Evolutionary conservation across 805 yeast genomes (phyloP).

Genomic region (Saturnispora hagleri): DNA sequence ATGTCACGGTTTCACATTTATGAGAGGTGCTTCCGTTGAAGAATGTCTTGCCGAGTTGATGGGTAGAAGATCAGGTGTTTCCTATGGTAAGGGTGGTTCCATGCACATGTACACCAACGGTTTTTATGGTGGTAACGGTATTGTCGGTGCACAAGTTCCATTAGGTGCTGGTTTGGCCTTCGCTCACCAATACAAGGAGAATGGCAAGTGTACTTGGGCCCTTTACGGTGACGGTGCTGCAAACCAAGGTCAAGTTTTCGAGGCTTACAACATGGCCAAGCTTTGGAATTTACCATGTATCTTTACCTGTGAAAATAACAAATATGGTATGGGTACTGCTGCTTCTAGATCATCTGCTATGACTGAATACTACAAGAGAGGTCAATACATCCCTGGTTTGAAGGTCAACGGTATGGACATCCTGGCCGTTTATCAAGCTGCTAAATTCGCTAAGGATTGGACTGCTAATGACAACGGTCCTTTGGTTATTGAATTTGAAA

Average conservation of each 20-base stretch:
- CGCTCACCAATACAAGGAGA: constrained; percentile 89
- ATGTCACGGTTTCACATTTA: constrained; percentile 97
- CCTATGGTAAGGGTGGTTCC: constrained; percentile 98
- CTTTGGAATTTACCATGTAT: constrained; percentile 93
- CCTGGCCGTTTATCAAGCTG: constrained; percentile 89
- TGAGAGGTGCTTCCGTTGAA: constrained; percentile 91
- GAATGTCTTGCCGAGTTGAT: constrained; percentile 89
- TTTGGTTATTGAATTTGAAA: constrained; percentile 90
- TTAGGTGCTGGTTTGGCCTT: constrained; percentile 97
- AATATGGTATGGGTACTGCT: constrained; percentile 99
- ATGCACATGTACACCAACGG: constrained; percentile 97
- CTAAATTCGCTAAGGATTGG: constrained; percentile 97
- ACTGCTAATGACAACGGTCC: constrained; percentile 91
- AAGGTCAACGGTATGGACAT: constrained; percentile 99
- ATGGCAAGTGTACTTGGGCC: constrained; percentile 70
- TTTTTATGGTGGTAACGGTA: constrained; percentile 99
- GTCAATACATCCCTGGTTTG: constrained; percentile 98
- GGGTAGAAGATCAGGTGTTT: constrained; percentile 94
- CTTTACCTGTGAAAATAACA: constrained; percentile 97
- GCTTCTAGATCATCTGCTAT: constrained; percentile 95
- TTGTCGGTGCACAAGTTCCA: constrained; percentile 99
- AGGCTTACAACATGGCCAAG: constrained; percentile 97
- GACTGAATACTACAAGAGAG: constrained; percentile 97
- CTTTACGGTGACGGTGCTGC: constrained; percentile 99
- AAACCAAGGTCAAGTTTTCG: constrained; percentile 98